Base-by-base conservation (phyloP, 192 early-diverging fungal species). In the Tieghemiomyces parasiticus region DNA sequence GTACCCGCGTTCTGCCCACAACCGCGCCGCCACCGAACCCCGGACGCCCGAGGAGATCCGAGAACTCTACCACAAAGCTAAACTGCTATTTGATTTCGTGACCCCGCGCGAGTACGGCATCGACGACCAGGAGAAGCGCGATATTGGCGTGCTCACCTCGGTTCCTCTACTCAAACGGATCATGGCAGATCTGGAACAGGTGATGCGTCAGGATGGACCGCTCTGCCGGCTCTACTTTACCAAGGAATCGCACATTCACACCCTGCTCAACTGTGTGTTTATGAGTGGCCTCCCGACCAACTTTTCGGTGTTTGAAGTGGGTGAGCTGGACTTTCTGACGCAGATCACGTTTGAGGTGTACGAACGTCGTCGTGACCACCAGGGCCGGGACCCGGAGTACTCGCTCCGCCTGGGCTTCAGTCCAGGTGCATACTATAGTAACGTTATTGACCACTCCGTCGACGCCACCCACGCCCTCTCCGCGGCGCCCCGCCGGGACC, bases 281-380 rank as follows among this genome's bases (percentile, higher is more conserved):
- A 75, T 91, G 8, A 88, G 86, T 53, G 89, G 87, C 29, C 73
- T 95, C 53, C 87, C 87, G 22, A 89, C 82, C 0, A 74, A 81
- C 63, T 65, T 87, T 9, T 66, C 74, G 22, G 75, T 76, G 42
- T 68, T 74, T 25, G 69, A 82, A 6, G 74, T 93, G 14, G 84
- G 83, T 28, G 95, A 98, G 72, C 71, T 98, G 20, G 95, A 98
- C 62, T 98, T 93, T 67, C 67, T 97, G 49, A 95, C 95, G 1
- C 95, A 98, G 61, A 98, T 98, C 54, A 93, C 89, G 6, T 95
- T 98, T 72, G 95, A 98, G 69, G 71, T 98, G 2, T 92, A 95
- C 59, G 93, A 95, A 75, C 75, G 93, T 47, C 83, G 73, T 54
- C 68, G 77, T 25, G 67, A 78, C 51, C 48, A 66, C 45, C 59